Evolutionary conservation across 179 eudicot species (phyloP), one percentile per base, ranked within the genome.

Genomic region (Silene vulgaris): DNA sequence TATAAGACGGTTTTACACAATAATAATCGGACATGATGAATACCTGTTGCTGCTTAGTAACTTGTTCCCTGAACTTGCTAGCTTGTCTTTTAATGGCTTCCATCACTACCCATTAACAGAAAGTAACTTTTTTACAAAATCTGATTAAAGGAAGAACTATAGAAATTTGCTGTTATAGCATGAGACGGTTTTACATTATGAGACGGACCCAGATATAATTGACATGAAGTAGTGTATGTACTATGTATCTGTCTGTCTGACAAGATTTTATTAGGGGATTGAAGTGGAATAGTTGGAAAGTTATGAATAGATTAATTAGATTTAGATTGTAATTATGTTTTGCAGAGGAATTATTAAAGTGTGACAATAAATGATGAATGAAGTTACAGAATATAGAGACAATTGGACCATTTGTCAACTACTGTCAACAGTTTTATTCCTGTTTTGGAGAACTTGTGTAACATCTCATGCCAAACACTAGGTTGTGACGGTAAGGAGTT

Each of bases 51-150:
- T 92, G 96, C 79, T 86, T 90, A 23, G 96, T 81, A 30, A 92
- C 96, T 84, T 92, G 97, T 74, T 90, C 93, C 68, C 90, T 86
- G 68, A 92, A 76, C 87, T 89, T 92, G 79, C 87, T 92, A 40
- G 94, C 94, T 84, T 92, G 97, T 84, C 86, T 90, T 80, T 86
- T 89, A 43, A 90, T 82, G 76, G 97, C 90, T 72, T 92, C 97
- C 96, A 91, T 91, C 17, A 4, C 43, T 9, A 8, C 62, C 74
- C 62, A 52, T 50, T 26, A 54, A 71, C 17, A 26, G 5, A 71
- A 71, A 71, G 28, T 12, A 16, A 52, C 23, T 21, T 5, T 13
- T 14, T 28, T 0, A 23, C 26, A 23, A 23, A 23, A 1, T 9
- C 11, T 8, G 48, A 40, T 35, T 0, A 35, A 35, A 5, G 3